Evolutionary conservation across 192 early-diverging fungal genomes (phyloP).

Genomic region (Coemansia sp.): DNA sequence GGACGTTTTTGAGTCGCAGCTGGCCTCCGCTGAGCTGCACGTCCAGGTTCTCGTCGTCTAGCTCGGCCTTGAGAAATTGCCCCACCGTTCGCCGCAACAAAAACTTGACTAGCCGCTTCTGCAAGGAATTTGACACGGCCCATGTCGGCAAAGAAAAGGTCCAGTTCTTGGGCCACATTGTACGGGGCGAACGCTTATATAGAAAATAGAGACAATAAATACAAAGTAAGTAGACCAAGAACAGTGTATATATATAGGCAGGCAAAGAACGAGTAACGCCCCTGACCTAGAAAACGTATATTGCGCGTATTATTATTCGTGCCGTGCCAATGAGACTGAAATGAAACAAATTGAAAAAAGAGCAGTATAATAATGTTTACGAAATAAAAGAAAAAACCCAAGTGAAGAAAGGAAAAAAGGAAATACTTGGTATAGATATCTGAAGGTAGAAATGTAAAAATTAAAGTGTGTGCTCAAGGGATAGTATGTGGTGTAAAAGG

Average conservation of each 20-base stretch:
- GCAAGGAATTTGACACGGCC: conserved; percentile 66
- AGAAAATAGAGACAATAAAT: not conserved
- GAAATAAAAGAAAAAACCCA: not conserved
- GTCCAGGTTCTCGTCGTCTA: conserved; percentile 75
- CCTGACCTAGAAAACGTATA: too few species aligned
- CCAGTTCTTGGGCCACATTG: conserved; percentile 51
- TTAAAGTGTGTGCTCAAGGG: too few species aligned
- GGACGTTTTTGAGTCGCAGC: conserved; percentile 72
- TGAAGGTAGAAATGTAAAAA: too few species aligned
- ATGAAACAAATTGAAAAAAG: not conserved
- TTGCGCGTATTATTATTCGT: too few species aligned
- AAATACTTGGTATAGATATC: not conserved
- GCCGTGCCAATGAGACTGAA: not conserved
- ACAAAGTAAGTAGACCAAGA: not conserved
- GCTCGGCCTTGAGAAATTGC: conserved; percentile 76
- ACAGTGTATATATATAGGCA: not conserved
- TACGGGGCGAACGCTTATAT: not conserved
- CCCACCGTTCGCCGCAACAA: conserved; percentile 78
- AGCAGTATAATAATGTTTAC: not conserved
- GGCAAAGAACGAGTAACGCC: not conserved
- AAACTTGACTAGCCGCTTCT: conserved; percentile 82
- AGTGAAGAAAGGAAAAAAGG: not conserved
- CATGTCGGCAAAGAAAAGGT: conserved; percentile 52
- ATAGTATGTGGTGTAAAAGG: too few species aligned
- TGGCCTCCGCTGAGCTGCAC: conserved; percentile 77